phyloP scores from a whole-genome alignment of 2,329 filamentous ascomycete genomes.

The Mycocentrospora acerina region DNA sequence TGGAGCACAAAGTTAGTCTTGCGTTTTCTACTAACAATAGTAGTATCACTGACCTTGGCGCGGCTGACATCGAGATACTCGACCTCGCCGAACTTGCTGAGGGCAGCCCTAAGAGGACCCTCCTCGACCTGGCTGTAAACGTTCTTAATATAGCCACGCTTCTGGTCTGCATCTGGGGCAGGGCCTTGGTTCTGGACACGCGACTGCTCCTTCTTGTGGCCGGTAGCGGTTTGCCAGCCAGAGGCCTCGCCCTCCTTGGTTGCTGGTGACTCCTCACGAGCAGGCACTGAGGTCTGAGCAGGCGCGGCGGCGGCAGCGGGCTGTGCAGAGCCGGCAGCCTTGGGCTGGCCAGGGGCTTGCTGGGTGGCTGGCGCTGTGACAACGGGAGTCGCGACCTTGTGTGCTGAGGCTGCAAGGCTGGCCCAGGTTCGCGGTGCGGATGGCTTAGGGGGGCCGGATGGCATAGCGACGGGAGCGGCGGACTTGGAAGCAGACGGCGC shows the following conservation, averaged over 20 bases:
- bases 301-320: slow-evolving; percentile 22
- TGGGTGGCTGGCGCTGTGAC: slow-evolving; percentile 38
- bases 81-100: slow-evolving; percentile 69
- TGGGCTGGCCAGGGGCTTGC: slow-evolving; percentile 37
- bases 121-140: slow-evolving; percentile 85
- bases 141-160: slow-evolving; percentile 91
- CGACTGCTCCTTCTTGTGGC: slow-evolving; percentile 81
- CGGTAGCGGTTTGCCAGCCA: slow-evolving; percentile 84
- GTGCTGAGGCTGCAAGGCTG: slow-evolving; percentile 61
- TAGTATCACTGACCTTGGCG: slow-evolving; percentile 69
- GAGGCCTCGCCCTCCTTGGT: slow-evolving; percentile 57
- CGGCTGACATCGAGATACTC: slow-evolving; percentile 66
- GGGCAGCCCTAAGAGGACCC: slow-evolving; percentile 67
- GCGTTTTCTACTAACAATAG: not conserved
- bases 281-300: slow-evolving; percentile 34
- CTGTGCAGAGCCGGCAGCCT: slow-evolving; percentile 39
- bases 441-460: slow-evolving; percentile 60
- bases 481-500: slow-evolving; percentile 53
- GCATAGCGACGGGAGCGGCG: slow-evolving; percentile 56
- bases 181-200: slow-evolving; percentile 67
- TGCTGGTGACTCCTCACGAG: slow-evolving; percentile 40
- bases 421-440: slow-evolving; percentile 70
- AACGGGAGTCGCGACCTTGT: slow-evolving; percentile 47
- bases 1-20: slow-evolving; percentile 43
- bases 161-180: slow-evolving; percentile 69